These are phyloP conservation scores for Globisporangium lucens DNA, from an alignment of 352 stramenopile genomes.

Conservation along the genomic window DNA sequence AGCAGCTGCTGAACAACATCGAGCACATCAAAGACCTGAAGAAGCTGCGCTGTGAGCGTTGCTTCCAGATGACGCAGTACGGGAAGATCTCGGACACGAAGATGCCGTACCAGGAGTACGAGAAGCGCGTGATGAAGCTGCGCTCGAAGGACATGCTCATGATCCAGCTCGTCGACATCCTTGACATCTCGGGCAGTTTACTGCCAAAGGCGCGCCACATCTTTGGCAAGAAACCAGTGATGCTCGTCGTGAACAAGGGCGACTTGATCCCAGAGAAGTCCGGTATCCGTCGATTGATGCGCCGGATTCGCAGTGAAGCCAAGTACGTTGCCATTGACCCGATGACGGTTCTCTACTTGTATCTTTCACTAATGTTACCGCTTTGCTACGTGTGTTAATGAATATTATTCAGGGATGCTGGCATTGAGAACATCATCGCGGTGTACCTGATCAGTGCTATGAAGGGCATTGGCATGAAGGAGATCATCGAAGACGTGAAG, in stretches of 20 bases:
- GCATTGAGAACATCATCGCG: slow-evolving; percentile 77
- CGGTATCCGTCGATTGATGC: slow-evolving; percentile 73
- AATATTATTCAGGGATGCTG: slow-evolving; percentile 32
- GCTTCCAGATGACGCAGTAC: slow-evolving; percentile 86
- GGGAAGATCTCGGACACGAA: slow-evolving; percentile 83
- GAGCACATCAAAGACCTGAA: slow-evolving; percentile 66
- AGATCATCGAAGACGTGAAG: slow-evolving; percentile 80
- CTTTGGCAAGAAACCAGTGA: slow-evolving; percentile 88
- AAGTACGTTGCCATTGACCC: slow-evolving; percentile 34
- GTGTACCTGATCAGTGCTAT: slow-evolving; percentile 83
- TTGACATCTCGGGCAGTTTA: slow-evolving; percentile 89
- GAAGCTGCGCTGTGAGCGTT: slow-evolving; percentile 81
- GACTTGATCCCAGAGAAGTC: slow-evolving; percentile 87
- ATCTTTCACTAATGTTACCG: slow-evolving; percentile 2
- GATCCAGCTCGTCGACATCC: slow-evolving; percentile 90
- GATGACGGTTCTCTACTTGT: not conserved
- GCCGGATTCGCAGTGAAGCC: slow-evolving; percentile 72
- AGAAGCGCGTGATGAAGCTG: slow-evolving; percentile 82
- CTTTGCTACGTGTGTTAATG: not conserved
- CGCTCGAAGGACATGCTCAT: slow-evolving; percentile 87
- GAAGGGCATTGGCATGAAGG: slow-evolving; percentile 84
- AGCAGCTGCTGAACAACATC: slow-evolving; percentile 61
- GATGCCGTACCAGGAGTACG: slow-evolving; percentile 86
- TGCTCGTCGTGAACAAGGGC: slow-evolving; percentile 91
- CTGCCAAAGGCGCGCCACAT: slow-evolving; percentile 82